Conservation (phyloP, 306 rosid species). For the Trifolium dubium region DNA sequence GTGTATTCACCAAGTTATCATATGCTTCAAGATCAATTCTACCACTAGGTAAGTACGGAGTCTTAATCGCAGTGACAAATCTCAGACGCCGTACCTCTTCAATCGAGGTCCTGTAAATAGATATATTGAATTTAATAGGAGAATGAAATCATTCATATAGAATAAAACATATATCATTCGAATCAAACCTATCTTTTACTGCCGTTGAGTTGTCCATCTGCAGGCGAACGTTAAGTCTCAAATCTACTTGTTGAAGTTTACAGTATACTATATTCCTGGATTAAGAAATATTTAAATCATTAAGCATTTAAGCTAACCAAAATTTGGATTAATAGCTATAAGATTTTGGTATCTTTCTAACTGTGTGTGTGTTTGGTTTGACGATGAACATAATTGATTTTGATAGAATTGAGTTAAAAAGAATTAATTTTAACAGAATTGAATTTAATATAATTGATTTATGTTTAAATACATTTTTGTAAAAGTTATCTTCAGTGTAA, state of each 20-base stretch:
- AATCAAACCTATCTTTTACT: constrained; percentile 63
- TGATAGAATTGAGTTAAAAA: no score
- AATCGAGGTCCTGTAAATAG: constrained; percentile 63
- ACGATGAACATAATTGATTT: no score
- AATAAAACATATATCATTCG: neutral
- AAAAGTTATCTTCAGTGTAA: no score
- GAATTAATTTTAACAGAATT: no score
- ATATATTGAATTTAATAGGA: neutral
- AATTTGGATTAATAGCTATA: neutral
- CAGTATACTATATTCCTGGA: constrained; percentile 51
- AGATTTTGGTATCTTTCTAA: neutral
- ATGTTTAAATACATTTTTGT: no score
- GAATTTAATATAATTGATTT: no score
- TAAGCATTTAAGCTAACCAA: constrained; percentile 5
- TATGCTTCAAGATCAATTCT: constrained; percentile 83
- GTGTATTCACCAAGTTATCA: constrained; percentile 71
- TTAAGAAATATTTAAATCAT: constrained; percentile 17
- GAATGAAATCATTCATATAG: neutral
- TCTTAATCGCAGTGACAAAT: constrained; percentile 79
- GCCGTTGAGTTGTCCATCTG: constrained; percentile 64
- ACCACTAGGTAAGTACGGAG: constrained; percentile 85
- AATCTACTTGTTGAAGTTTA: constrained; percentile 61
- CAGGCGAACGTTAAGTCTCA: constrained; percentile 52
- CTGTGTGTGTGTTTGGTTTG: no score
- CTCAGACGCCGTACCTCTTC: constrained; percentile 68